Evolutionary conservation across 1,139 yeast genomes (phyloP).

Genomic region (Sugiyamaella pinicola): DNA sequence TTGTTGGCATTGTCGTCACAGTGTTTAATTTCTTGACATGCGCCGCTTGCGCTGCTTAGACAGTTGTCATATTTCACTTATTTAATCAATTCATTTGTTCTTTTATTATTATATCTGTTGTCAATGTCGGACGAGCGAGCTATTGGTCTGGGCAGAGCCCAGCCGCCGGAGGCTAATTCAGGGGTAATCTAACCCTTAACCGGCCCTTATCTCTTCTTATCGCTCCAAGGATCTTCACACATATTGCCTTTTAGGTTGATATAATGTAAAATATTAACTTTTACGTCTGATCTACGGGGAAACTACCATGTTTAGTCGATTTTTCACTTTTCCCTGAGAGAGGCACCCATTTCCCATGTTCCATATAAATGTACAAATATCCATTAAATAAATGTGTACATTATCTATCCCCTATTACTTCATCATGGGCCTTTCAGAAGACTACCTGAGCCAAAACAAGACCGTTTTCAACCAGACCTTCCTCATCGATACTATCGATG

Average conservation of each 20-base stretch:
- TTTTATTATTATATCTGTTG: no score
- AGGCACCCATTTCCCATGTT: background rate
- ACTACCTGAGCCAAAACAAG: constrained; percentile 17
- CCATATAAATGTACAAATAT: background rate
- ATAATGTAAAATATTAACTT: background rate
- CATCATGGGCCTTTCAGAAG: constrained; percentile 19
- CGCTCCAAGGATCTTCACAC: background rate
- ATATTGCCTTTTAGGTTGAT: background rate
- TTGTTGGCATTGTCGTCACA: constrained; percentile 12
- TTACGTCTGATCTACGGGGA: background rate
- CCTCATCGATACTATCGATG: constrained; percentile 31
- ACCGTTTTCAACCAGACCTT: constrained; percentile 28
- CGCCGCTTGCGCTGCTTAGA: constrained; percentile 14
- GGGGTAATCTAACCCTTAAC: constrained; percentile 1
- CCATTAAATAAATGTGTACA: no score
- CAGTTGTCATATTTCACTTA: background rate
- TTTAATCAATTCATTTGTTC: background rate
- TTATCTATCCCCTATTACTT: background rate
- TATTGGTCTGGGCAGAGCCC: no score
- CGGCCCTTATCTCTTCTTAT: background rate
- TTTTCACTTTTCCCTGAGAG: background rate
- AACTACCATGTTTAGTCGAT: background rate
- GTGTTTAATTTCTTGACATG: constrained; percentile 14
- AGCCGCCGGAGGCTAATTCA: no score
- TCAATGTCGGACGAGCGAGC: no score